These are phyloP conservation scores for Ceratobasidium sp. DNA, from an alignment of 1,284 basidiomycete genomes.

Conservation along the genomic window DNA sequence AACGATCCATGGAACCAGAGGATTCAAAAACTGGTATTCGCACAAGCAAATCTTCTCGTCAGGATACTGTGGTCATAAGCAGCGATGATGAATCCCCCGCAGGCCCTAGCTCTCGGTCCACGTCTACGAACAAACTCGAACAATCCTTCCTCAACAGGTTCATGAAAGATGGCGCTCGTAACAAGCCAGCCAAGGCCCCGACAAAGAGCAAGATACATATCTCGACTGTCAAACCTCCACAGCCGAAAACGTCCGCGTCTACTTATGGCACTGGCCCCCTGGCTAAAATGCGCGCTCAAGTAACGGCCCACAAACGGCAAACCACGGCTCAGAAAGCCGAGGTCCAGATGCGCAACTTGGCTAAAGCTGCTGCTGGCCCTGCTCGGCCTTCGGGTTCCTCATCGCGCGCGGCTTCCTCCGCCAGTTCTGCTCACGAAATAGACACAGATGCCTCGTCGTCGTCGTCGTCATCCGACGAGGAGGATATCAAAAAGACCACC, in stretches of 20 bases:
- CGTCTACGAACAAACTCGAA: background rate
- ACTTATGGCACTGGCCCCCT: background rate
- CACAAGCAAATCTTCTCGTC: constrained; percentile 1
- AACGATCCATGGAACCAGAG: background rate
- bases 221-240: constrained; percentile 18
- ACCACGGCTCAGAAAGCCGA: constrained; percentile 19
- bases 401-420: constrained; percentile 52
- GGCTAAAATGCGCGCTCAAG: constrained; percentile 28
- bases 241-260: constrained; percentile 40
- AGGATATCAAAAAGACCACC: constrained; percentile 29
- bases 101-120: background rate
- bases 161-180: constrained; percentile 5
- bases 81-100: constrained; percentile 25
- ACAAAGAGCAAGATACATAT: constrained; percentile 11
- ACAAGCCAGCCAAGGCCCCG: constrained; percentile 1
- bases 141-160: constrained; percentile 20
- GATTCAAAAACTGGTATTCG: constrained; percentile 4
- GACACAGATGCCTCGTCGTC: constrained; percentile 8
- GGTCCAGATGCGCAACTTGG: constrained; percentile 24
- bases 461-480: constrained; percentile 26
- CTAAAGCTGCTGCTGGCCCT: constrained; percentile 31
- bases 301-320: constrained; percentile 24
- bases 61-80: constrained; percentile 4
- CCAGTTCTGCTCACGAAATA: constrained; percentile 25
- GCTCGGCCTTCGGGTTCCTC: constrained; percentile 45